These are phyloP conservation scores for Colletotrichum orchidophilum DNA, from an alignment of 2,329 filamentous ascomycete genomes.

Conservation along the genomic window DNA sequence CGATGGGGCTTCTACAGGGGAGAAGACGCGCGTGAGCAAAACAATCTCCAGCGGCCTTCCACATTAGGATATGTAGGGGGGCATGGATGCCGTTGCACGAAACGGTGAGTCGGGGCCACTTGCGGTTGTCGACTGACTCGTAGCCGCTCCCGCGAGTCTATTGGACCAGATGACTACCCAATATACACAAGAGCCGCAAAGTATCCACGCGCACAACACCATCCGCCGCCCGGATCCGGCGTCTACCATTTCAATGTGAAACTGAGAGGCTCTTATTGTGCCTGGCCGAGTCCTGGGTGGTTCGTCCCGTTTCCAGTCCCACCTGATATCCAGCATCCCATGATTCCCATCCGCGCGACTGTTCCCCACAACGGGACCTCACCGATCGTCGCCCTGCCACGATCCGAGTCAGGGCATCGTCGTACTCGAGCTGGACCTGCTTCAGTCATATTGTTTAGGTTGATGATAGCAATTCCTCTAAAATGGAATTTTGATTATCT, in stretches of 20 bases:
- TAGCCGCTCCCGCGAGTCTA: constrained; percentile 8
- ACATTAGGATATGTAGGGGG: not conserved
- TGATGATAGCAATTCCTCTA: not conserved
- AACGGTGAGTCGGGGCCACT: constrained; percentile 21
- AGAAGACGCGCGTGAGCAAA: constrained; percentile 6
- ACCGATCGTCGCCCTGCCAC: not conserved
- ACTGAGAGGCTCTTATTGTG: constrained; percentile 6
- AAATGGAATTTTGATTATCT: not conserved
- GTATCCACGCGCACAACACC: constrained; percentile 3
- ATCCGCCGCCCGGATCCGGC: constrained; percentile 11
- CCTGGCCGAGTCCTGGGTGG: constrained; percentile 10
- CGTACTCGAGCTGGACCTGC: constrained; percentile 5
- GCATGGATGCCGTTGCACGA: constrained; percentile 20
- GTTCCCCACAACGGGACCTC: constrained; percentile 15
- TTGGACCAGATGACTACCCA: not conserved
- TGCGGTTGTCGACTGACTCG: constrained; percentile 25
- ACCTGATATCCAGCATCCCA: constrained; percentile 8
- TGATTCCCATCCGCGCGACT: not conserved
- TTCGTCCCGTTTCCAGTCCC: constrained; percentile 7
- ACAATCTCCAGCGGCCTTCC: not conserved
- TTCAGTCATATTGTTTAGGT: not conserved
- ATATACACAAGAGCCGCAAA: constrained; percentile 11
- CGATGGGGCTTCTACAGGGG: not conserved
- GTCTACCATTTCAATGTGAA: constrained; percentile 23
- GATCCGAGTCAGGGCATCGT: constrained; percentile 21